A percentile compares a stretch with the other conserved stretches of the same genome.
phyloP scores from a whole-genome alignment of 495 filamentous ascomycete species.

The Mycothermus thermophilus region DNA sequence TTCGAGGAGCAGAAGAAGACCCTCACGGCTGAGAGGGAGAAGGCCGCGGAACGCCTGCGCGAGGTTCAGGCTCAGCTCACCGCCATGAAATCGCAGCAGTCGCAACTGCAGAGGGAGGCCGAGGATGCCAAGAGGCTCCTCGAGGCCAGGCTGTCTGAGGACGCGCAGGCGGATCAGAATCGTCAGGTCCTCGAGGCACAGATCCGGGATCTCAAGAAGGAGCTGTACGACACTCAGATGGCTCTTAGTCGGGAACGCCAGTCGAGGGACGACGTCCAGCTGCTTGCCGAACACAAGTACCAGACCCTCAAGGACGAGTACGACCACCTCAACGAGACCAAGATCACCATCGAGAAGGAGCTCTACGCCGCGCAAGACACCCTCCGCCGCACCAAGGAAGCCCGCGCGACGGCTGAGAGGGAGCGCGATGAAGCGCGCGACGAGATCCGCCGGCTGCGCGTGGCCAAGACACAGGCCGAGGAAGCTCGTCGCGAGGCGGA shows the following conservation, averaged over 20 bases:
- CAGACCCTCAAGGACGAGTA: constrained; percentile 71
- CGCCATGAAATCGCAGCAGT: constrained; percentile 69
- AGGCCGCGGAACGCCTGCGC: constrained; percentile 59
- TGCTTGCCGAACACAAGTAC: constrained; percentile 82
- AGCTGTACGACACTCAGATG: constrained; percentile 72
- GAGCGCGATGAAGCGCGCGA: constrained; percentile 79
- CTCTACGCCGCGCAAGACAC: constrained; percentile 96
- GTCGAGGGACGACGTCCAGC: constrained; percentile 87
- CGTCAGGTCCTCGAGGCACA: constrained; percentile 79
- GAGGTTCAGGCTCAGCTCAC: constrained; percentile 81
- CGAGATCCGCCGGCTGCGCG: constrained; percentile 69
- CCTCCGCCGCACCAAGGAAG: constrained; percentile 75
- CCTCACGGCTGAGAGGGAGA: constrained; percentile 63
- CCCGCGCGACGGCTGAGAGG: constrained; percentile 59
- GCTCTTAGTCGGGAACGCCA: constrained; percentile 87
- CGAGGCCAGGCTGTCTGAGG: constrained; percentile 77
- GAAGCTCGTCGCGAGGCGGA: constrained; percentile 75
- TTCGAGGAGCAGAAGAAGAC: constrained; percentile 62
- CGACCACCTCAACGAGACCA: constrained; percentile 78
- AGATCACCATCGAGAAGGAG: constrained; percentile 96
- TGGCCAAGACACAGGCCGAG: constrained; percentile 71
- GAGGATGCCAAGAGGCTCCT: constrained; percentile 76
- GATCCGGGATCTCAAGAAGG: constrained; percentile 68
- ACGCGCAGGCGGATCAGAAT: constrained; percentile 72
- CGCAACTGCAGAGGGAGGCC: constrained; percentile 73